Evolutionary conservation across 345 rosid species (phyloP).

Genomic region (Arabis hirsuta): DNA sequence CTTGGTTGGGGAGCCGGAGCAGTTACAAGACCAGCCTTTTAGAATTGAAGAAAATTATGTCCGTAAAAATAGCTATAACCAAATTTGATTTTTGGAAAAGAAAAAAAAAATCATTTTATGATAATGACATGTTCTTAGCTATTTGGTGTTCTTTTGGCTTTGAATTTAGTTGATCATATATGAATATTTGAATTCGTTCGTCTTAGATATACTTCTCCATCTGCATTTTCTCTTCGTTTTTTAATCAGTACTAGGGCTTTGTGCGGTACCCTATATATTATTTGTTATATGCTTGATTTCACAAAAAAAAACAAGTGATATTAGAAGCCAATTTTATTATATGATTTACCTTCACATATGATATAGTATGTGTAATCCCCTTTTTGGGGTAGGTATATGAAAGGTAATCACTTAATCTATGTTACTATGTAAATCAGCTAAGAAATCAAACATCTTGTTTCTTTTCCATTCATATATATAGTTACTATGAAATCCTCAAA

Average conservation of each 20-base stretch:
- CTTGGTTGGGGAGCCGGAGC: conserved; percentile 64
- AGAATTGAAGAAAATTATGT: conserved; percentile 33
- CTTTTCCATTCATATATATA: conserved; percentile 4
- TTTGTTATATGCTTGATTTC: conserved; percentile 21
- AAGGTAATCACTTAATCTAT: conserved; percentile 2
- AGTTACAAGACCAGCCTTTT: conserved; percentile 59
- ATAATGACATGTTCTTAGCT: conserved; percentile 27
- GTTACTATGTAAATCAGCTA: conserved; percentile 20
- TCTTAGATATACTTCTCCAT: conserved; percentile 9
- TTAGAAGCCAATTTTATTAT: background rate
- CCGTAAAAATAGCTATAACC: conserved; percentile 30
- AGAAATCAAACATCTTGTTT: conserved; percentile 6
- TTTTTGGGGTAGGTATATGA: conserved; percentile 4
- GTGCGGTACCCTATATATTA: conserved; percentile 5
- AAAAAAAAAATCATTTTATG: conserved; percentile 11
- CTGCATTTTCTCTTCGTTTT: conserved; percentile 21
- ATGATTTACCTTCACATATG: conserved; percentile 14
- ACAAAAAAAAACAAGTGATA: background rate
- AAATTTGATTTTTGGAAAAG: conserved; percentile 11
- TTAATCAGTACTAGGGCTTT: conserved; percentile 10
- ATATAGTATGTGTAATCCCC: background rate
- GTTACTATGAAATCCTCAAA: conserved; percentile 15
- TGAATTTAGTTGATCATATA: conserved; percentile 26
- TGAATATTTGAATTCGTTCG: conserved; percentile 25
- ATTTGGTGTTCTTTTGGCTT: conserved; percentile 18